Conservation (phyloP, 73 alveolate species). For the Stentor roeselii region DNA sequence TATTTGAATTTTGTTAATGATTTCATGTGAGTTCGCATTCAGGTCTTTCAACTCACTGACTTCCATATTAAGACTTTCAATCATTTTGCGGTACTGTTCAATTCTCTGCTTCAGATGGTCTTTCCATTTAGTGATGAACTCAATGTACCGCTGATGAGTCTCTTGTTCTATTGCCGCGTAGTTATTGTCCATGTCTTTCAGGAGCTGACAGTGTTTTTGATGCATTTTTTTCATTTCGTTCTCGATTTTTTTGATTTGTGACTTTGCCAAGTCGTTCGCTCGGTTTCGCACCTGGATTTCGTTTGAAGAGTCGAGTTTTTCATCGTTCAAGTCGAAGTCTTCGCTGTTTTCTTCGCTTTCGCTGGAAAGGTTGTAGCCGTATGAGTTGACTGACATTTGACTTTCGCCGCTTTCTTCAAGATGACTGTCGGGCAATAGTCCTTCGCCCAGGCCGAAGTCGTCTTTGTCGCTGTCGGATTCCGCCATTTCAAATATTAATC, state of each 20-base stretch:
- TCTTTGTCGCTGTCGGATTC: not conserved
- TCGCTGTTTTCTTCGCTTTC: not conserved
- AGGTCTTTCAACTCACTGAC: slow-evolving; percentile 23
- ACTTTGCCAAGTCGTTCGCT: slow-evolving; percentile 47
- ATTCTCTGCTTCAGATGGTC: slow-evolving; percentile 44
- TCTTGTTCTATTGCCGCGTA: slow-evolving; percentile 51
- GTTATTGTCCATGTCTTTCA: slow-evolving; percentile 57
- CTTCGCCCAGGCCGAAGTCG: slow-evolving; percentile 18
- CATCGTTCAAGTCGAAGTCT: not conserved
- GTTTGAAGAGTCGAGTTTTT: not conserved
- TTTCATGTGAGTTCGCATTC: not conserved
- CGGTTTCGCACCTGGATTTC: slow-evolving; percentile 2
- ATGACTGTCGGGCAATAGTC: not conserved
- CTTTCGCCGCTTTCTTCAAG: not conserved
- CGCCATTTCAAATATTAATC: not conserved
- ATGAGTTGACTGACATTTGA: not conserved
- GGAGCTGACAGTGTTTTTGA: slow-evolving; percentile 42
- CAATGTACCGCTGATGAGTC: slow-evolving; percentile 47
- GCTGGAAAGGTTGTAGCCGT: not conserved
- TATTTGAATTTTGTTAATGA: not conserved
- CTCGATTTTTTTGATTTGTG: slow-evolving; percentile 47
- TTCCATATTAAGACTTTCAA: slow-evolving; percentile 34
- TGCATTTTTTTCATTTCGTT: slow-evolving; percentile 61
- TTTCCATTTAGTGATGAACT: slow-evolving; percentile 51
- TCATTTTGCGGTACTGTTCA: slow-evolving; percentile 36